phyloP scores from a whole-genome alignment of 495 filamentous ascomycete species.

The Talaromyces ruber region DNA sequence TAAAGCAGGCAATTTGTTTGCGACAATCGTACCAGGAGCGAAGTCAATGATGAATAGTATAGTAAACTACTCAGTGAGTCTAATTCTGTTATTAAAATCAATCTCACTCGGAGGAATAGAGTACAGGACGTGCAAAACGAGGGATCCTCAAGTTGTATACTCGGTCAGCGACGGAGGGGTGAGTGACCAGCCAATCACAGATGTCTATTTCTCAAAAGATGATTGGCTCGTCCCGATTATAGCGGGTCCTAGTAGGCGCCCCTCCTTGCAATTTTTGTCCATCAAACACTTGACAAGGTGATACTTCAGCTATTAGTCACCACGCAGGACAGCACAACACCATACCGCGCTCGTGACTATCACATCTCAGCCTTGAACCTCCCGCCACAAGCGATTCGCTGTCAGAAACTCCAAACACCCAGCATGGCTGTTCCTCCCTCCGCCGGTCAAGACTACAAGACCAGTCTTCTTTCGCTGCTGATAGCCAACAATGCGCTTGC shows the following conservation, averaged over 20 bases:
- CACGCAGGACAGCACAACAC: not conserved
- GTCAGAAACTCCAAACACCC: not conserved
- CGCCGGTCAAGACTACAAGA: slow-evolving; percentile 44
- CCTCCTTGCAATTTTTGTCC: not conserved
- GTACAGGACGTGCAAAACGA: not conserved
- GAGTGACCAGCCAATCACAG: not conserved
- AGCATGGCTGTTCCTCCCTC: slow-evolving; percentile 14
- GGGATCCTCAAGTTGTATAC: not conserved
- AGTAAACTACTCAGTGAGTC: not conserved
- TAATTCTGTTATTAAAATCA: not conserved
- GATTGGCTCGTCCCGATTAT: not conserved
- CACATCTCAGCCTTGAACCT: not conserved
- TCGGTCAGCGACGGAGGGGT: slow-evolving; percentile 1
- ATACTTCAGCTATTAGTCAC: not conserved
- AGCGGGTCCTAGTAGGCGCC: not conserved
- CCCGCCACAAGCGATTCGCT: not conserved
- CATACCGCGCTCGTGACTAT: not conserved
- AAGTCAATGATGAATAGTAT: no score
- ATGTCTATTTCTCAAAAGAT: not conserved
- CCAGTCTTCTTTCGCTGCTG: slow-evolving; percentile 62
- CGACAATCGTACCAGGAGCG: not conserved
- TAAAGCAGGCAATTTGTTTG: not conserved
- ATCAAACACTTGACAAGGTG: not conserved
- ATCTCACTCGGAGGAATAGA: not conserved
- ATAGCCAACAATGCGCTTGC: slow-evolving; percentile 67